These are phyloP conservation scores for Talaromyces sp. DNA, from an alignment of 2,329 filamentous ascomycete species.

Conservation along the genomic window DNA sequence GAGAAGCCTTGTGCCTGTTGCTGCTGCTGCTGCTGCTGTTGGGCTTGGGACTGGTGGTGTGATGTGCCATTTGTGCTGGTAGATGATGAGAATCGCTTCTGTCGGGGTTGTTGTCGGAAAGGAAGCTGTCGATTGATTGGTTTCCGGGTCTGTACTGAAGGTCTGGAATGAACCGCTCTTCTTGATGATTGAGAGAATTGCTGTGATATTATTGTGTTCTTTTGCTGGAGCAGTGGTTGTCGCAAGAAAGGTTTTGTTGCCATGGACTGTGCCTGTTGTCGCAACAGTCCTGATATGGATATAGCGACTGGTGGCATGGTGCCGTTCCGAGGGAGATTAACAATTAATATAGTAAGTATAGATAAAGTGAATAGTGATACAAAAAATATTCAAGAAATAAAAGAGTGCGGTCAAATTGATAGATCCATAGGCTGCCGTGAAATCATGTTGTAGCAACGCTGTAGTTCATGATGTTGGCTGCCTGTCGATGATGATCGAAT, in stretches of 20 bases:
- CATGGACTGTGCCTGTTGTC: constrained; percentile 10
- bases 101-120: neutral
- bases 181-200: neutral
- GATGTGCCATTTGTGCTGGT: neutral
- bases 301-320: constrained; percentile 8
- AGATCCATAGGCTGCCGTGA: neutral
- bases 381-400: neutral
- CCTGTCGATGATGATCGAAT: neutral
- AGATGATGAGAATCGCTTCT: constrained; percentile 11
- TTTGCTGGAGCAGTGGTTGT: neutral
- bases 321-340: neutral
- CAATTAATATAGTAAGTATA: neutral
- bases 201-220: neutral
- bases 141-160: neutral
- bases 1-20: constrained; percentile 52
- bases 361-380: neutral
- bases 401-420: neutral
- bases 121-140: neutral
- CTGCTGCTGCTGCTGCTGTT: neutral
- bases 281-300: constrained; percentile 8
- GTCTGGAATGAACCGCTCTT: neutral
- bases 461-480: neutral
- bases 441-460: neutral
- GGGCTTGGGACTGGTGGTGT: neutral
- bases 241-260: neutral